Evolutionary conservation across 768 basidiomycete genomes (phyloP).

Genomic region (Asterophora lycoperdoides): DNA sequence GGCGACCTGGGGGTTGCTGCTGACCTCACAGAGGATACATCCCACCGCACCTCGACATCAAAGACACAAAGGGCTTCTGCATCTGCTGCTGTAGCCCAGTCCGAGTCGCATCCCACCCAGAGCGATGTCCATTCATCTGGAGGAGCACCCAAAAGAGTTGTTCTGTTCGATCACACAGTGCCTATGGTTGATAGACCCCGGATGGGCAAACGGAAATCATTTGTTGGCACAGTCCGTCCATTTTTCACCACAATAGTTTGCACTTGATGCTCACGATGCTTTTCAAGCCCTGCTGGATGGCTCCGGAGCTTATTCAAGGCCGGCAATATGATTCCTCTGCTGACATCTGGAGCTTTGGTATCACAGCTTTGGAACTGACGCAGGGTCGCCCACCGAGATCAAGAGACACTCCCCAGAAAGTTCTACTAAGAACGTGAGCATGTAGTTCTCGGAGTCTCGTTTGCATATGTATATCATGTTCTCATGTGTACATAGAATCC

Average conservation of each 20-base stretch:
- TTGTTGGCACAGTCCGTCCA: constrained; percentile 78
- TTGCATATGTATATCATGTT: not conserved
- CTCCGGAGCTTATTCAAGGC: constrained; percentile 87
- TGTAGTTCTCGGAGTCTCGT: not conserved
- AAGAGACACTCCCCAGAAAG: constrained; percentile 65
- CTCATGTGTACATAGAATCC: constrained; percentile 45
- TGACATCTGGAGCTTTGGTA: constrained; percentile 96
- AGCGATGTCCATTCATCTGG: constrained; percentile 1
- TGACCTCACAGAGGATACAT: constrained; percentile 66
- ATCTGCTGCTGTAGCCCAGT: constrained; percentile 26
- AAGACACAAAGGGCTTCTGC: constrained; percentile 28
- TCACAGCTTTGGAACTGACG: constrained; percentile 88
- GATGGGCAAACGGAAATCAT: constrained; percentile 81
- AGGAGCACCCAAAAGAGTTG: constrained; percentile 24
- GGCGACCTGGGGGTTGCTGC: constrained; percentile 94
- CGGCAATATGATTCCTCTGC: constrained; percentile 80
- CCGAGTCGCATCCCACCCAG: constrained; percentile 12
- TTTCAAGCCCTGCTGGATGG: constrained; percentile 89
- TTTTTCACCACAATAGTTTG: not conserved
- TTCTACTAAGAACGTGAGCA: constrained; percentile 68
- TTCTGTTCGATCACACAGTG: constrained; percentile 31
- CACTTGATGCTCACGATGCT: not conserved
- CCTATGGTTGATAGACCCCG: constrained; percentile 32
- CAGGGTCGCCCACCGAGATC: constrained; percentile 86
- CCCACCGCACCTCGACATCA: constrained; percentile 21